Evolutionary conservation across 441 rosid genomes (phyloP).

Genomic region (Erodium trifolium): DNA sequence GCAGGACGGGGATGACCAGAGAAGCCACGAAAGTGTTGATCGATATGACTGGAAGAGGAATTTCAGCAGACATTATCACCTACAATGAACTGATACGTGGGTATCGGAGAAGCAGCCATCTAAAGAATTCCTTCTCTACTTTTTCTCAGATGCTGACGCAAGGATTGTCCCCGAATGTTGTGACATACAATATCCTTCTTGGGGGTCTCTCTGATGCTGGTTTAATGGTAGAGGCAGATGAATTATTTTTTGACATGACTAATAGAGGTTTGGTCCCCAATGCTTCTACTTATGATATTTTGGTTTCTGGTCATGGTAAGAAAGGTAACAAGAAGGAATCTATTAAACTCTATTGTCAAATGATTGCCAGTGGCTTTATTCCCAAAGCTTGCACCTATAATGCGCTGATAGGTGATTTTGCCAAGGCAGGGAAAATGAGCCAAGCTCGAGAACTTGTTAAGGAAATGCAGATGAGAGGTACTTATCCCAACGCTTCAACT

Average conservation of each 20-base stretch:
- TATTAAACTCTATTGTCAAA: constrained; percentile 59
- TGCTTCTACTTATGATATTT: constrained; percentile 56
- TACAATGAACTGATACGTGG: constrained; percentile 79
- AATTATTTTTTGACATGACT: constrained; percentile 52
- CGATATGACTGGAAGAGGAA: constrained; percentile 50
- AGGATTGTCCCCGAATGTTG: constrained; percentile 49
- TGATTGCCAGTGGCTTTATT: constrained; percentile 66
- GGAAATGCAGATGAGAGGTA: constrained; percentile 67
- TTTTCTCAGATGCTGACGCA: constrained; percentile 43
- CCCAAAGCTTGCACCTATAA: constrained; percentile 77
- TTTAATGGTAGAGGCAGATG: constrained; percentile 39
- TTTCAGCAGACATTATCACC: constrained; percentile 42
- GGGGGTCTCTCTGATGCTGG: constrained; percentile 49
- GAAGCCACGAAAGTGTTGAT: constrained; percentile 51
- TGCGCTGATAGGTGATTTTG: constrained; percentile 57
- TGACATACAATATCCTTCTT: constrained; percentile 66
- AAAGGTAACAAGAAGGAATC: constrained; percentile 62
- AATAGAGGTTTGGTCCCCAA: constrained; percentile 48
- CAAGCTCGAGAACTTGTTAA: constrained; percentile 72
- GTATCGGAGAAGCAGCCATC: constrained; percentile 49
- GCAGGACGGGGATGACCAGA: constrained; percentile 74
- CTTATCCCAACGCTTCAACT: constrained; percentile 54
- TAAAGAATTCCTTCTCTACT: constrained; percentile 39
- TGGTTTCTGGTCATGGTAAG: constrained; percentile 63
- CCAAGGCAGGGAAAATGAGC: constrained; percentile 61